These are phyloP conservation scores for Penicillium oxalicum DNA, from an alignment of 2,329 filamentous ascomycete genomes.

Conservation along the genomic window DNA sequence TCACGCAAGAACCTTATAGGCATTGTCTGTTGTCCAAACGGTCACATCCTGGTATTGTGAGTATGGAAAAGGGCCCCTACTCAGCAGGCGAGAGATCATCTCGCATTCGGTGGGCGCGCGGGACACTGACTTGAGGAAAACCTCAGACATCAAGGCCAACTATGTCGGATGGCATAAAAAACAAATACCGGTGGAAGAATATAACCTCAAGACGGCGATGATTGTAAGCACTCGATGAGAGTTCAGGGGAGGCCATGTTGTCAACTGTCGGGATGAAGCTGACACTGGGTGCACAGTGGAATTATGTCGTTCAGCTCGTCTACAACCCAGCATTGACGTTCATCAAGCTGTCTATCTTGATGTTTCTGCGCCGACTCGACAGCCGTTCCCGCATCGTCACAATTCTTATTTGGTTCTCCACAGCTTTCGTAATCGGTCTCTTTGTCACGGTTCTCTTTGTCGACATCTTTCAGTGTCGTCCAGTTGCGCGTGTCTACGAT, in stretches of 20 bases:
- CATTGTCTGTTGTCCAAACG: constrained; percentile 17
- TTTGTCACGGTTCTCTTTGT: constrained; percentile 23
- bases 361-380: constrained; percentile 27
- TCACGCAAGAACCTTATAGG: constrained; percentile 2
- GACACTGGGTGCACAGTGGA: constrained; percentile 13
- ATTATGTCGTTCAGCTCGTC: constrained; percentile 25
- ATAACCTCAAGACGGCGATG: constrained; percentile 10
- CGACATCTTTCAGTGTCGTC: constrained; percentile 29
- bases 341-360: constrained; percentile 26
- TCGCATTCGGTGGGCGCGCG: background rate
- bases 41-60: constrained; percentile 24
- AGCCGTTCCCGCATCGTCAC: constrained; percentile 19
- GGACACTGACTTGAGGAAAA: background rate
- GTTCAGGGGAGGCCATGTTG: background rate
- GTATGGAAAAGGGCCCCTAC: background rate
- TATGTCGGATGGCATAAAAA: constrained; percentile 22
- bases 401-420: constrained; percentile 15
- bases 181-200: constrained; percentile 16
- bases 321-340: constrained; percentile 28
- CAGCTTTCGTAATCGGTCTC: constrained; percentile 12
- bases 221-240: constrained; percentile 9
- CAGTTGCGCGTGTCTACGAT: constrained; percentile 23
- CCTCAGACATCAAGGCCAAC: constrained; percentile 21
- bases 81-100: background rate
- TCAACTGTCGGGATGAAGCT: background rate